phyloP scores from a whole-genome alignment of 2,329 filamentous ascomycete genomes.

The Emmonsiellopsis sp. region DNA sequence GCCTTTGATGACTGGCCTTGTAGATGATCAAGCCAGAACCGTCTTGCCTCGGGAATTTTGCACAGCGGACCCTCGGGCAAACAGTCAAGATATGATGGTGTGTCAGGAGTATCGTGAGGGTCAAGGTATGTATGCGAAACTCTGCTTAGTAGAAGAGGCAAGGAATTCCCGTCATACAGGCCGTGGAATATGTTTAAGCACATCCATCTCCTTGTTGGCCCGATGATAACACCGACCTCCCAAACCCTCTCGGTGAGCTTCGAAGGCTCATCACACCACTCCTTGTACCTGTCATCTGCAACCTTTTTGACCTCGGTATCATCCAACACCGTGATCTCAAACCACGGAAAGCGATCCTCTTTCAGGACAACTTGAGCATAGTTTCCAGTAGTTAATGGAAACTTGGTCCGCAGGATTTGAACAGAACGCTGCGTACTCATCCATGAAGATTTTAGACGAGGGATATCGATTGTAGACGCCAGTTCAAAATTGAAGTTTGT shows the following conservation, averaged over 20 bases:
- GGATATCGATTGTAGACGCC: constrained; percentile 32
- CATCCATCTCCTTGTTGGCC: constrained; percentile 33
- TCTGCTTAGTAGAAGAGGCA: constrained; percentile 56
- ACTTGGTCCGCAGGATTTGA: constrained; percentile 63
- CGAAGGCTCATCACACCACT: constrained; percentile 50
- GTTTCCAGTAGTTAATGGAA: constrained; percentile 64
- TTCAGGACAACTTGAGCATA: constrained; percentile 63
- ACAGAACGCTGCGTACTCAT: constrained; percentile 40
- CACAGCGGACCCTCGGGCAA: constrained; percentile 62
- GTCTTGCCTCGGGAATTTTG: constrained; percentile 36
- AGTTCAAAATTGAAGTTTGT: constrained; percentile 62
- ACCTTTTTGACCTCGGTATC: constrained; percentile 24
- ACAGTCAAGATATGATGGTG: constrained; percentile 56
- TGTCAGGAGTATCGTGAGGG: constrained; percentile 18
- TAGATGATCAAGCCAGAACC: constrained; percentile 62
- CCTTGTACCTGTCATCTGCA: constrained; percentile 28
- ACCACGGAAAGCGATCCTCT: constrained; percentile 37
- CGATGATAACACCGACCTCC: constrained; percentile 23
- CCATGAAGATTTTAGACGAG: constrained; percentile 51
- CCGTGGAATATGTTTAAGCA: constrained; percentile 71
- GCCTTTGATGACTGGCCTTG: constrained; percentile 20
- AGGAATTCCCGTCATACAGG: constrained; percentile 75
- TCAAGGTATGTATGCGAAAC: constrained; percentile 47
- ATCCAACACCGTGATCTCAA: constrained; percentile 21
- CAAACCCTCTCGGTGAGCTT: constrained; percentile 27